Evolutionary conservation across 305 asterid genomes (phyloP).

Genomic region (Fraxinus paxiana): DNA sequence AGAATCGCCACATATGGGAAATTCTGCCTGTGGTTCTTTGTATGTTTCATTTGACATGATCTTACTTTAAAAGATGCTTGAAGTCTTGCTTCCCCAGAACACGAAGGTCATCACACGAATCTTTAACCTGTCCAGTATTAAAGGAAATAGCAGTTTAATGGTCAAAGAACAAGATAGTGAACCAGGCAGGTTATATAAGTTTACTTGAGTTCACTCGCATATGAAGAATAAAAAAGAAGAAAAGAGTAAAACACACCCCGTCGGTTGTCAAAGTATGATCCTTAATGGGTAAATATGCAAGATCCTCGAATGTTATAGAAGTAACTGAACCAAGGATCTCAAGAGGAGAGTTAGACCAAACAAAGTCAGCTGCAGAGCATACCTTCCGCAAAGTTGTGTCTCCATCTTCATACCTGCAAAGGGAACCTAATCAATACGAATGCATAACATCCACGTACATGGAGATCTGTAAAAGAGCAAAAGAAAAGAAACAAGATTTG

Average conservation of each 20-base stretch:
- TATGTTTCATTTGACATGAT: background rate
- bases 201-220: background rate
- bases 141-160: constrained; percentile 14
- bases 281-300: constrained; percentile 56
- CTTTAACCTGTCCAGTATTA: constrained; percentile 52
- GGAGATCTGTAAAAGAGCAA: background rate
- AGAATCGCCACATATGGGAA: background rate
- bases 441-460: no score
- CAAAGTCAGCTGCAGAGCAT: constrained; percentile 66
- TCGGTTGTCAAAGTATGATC: constrained; percentile 74
- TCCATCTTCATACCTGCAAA: constrained; percentile 84
- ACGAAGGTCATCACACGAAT: constrained; percentile 76
- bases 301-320: constrained; percentile 63
- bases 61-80: constrained; percentile 77
- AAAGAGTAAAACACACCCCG: constrained; percentile 44
- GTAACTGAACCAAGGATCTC: constrained; percentile 81
- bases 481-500: background rate
- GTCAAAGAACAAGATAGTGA: background rate
- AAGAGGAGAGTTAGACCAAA: constrained; percentile 68
- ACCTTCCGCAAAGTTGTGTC: constrained; percentile 69
- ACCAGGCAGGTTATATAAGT: background rate
- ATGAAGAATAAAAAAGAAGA: background rate
- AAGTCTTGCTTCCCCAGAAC: constrained; percentile 94
- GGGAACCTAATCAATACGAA: background rate
- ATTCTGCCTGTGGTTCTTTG: background rate